Conservation (phyloP, 2,329 filamentous ascomycete species). For the Diplodia seriata region DNA sequence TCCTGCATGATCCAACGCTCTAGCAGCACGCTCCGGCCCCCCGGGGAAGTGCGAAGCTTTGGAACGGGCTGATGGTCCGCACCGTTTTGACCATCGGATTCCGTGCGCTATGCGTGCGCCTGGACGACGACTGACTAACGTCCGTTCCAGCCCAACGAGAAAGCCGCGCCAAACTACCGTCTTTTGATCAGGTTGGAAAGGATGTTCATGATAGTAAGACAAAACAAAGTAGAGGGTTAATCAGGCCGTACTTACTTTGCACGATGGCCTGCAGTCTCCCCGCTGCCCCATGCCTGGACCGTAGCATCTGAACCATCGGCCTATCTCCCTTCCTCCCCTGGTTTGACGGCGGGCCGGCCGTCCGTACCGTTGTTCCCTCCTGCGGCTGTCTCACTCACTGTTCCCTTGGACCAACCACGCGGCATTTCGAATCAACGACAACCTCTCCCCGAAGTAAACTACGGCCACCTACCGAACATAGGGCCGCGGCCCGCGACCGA, state of each 20-base stretch:
- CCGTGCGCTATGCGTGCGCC: background rate
- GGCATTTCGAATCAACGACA: background rate
- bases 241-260: background rate
- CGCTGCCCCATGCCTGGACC: background rate
- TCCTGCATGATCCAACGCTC: conserved; percentile 13
- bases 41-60: background rate
- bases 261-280: background rate
- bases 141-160: background rate
- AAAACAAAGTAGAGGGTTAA: background rate
- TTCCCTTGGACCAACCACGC: background rate
- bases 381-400: no score
- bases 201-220: background rate
- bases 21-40: background rate
- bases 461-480: background rate
- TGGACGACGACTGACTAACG: background rate
- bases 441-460: background rate
- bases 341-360: background rate
- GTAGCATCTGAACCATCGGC: conserved; percentile 8
- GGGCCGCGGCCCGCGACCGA: conserved; percentile 15
- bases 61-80: background rate
- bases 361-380: background rate
- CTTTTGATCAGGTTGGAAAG: background rate
- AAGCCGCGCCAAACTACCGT: background rate
- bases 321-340: background rate
- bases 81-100: background rate